Base-by-base conservation (phyloP, 2,329 filamentous ascomycete genomes). In the Alternaria incomplexa region DNA sequence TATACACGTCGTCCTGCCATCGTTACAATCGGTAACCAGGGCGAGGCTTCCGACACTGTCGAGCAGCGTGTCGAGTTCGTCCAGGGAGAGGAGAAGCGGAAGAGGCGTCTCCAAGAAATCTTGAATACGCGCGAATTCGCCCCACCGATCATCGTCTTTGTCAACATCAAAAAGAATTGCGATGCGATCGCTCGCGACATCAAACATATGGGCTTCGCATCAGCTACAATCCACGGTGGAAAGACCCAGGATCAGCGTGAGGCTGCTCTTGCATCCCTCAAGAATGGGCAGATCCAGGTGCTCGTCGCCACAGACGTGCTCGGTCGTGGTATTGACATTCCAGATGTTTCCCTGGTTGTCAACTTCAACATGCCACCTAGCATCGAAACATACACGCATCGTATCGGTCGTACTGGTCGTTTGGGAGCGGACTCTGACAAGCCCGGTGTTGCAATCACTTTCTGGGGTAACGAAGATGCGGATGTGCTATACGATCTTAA, bases 151-250 rank as follows among this genome's bases (percentile, higher is more conserved):
- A 99, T 99, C 73, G 94, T 99, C 67, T 99, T 99, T 79, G 96
- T 99, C 87, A 99, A 99, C 81, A 97, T 98, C 89, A 98, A 98
- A 83, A 92, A 94, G 73, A 98, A 98, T 83, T 98, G 95, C 83
- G 96, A 99, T 79, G 92, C 93, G 62, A 91, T 99, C 51, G 95
- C 95, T 4, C 88, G 93, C 64, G 95, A 98, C 77, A 96, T 99
- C 84, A 96, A 97, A 77, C 88, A 91, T 56, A 96, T 96, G 89
- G 96, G 96, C 72, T 96, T 93, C 85, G 92, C 89, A 20, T 89
- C 91, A 8, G 94, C 97, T 73, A 97, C 95, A 0, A 84, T 99
- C 30, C 96, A 99, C 83, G 95, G 96, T 66, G 93, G 90, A 83
- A 99, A 99, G 82, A 97, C 95, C 0, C 96, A 99, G 82, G 96